Evolutionary conservation across 495 filamentous ascomycete genomes (phyloP).

Genomic region (Chaetomidium leptoderma): DNA sequence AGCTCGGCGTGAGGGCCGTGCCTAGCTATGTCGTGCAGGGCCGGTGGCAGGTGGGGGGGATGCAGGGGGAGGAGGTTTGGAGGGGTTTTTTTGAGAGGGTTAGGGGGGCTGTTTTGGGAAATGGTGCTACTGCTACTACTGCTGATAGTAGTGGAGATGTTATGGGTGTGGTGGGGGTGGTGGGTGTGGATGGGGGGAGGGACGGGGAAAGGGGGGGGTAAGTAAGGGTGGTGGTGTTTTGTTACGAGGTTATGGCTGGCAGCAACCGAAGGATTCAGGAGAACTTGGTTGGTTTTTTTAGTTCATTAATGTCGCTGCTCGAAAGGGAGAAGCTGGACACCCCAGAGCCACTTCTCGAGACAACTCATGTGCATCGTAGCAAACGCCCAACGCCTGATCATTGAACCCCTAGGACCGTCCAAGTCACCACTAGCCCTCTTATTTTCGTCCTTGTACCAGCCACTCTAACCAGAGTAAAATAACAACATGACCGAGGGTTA

Average conservation of each 20-base stretch:
- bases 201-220: neutral
- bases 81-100: slow-evolving; percentile 36
- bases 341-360: no score
- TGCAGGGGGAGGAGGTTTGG: slow-evolving; percentile 51
- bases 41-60: slow-evolving; percentile 63
- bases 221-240: neutral
- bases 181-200: neutral
- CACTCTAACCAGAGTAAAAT: slow-evolving; percentile 4
- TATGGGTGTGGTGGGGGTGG: neutral
- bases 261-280: neutral
- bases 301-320: no score
- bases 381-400: neutral
- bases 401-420: neutral
- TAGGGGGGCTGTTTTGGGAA: neutral
- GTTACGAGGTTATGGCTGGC: neutral
- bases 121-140: neutral
- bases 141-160: neutral
- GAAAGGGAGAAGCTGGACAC: no score
- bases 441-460: neutral
- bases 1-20: slow-evolving; percentile 61
- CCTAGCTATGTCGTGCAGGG: slow-evolving; percentile 71
- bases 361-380: no score
- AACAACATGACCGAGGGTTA: neutral
- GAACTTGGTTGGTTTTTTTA: neutral
- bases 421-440: neutral